Base-by-base conservation (phyloP, 2,329 filamentous ascomycete genomes). In the Arthroderma uncinatum region DNA sequence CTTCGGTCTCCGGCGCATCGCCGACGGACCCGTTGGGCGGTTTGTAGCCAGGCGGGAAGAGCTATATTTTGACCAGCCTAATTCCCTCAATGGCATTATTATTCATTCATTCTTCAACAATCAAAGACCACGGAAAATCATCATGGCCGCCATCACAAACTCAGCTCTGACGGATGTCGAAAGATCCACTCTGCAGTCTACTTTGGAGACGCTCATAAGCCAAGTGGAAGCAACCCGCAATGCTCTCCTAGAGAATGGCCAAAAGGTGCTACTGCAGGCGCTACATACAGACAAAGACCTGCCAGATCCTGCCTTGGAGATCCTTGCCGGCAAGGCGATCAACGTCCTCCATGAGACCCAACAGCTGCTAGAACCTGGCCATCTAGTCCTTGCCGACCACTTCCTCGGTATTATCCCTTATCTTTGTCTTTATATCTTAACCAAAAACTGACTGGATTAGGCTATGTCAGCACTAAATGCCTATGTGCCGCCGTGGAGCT, bases 401-500 rank as follows among this genome's bases (percentile, higher is more conserved):
- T 66, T 66, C 55, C 50, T 67, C 2, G 65, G 64, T 63, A 53
- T 8, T 30, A 30, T 23, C 9, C 8, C 39, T 40, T 19, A 42
- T 42, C 0, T 19, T 10, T 19, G 19, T 10, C 10, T 19, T 2
- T 19, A 9, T 19, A 10, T 42, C 19, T 21, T 42, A 30, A 30
- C 4, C 39, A 2, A 19, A 7, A 10, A 16, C 39, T 23, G 21
- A 42, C 39, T 21, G 4, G 16, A 2, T 16, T 42, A 42, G 39
- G 39, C 19, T 42, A 42, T 2, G 39, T 42, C 19, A 42, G 39
- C 19, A 42, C 39, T 8, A 42, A 42, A 19, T 42, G 39, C 39
- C 39, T 42, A 6, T 42, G 53, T 12, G 66, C 68, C 0, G 69
- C 65, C 5, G 68, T 71, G 1, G 62, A 70, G 14, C 53, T 64